These are phyloP conservation scores for Zygnema circumcarinatum DNA, from an alignment of 139 green algal genomes.

Conservation along the genomic window DNA sequence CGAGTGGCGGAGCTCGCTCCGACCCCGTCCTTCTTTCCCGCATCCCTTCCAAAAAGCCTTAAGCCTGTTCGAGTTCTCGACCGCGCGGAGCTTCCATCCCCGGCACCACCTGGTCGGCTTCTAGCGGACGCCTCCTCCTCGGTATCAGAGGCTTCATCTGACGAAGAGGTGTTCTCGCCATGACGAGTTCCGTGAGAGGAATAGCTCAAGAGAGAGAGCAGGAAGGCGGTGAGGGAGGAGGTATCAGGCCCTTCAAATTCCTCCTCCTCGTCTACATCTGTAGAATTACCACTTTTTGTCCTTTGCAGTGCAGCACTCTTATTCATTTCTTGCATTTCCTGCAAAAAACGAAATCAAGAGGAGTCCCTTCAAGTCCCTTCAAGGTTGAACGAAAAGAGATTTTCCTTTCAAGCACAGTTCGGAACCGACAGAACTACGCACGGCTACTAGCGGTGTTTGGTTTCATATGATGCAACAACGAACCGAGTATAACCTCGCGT, in stretches of 20 bases:
- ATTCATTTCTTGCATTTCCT: not conserved
- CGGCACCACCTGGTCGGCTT: slow-evolving; percentile 6
- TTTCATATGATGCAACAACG: not conserved
- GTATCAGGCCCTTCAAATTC: slow-evolving; percentile 38
- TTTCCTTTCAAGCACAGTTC: not conserved
- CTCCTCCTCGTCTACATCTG: slow-evolving; percentile 23
- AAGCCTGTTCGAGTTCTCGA: not conserved
- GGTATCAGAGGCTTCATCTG: not conserved
- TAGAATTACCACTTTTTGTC: not conserved
- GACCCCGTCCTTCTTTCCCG: slow-evolving; percentile 6
- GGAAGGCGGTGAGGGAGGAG: slow-evolving; percentile 42
- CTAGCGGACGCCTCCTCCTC: slow-evolving; percentile 7
- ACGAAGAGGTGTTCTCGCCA: not conserved
- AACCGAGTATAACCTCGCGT: not conserved
- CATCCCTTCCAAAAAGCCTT: slow-evolving; percentile 17
- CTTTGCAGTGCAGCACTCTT: not conserved
- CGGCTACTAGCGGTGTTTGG: no score
- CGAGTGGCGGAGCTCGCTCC: not conserved
- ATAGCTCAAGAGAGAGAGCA: slow-evolving; percentile 35
- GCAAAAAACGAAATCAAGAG: not conserved
- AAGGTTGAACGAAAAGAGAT: not conserved
- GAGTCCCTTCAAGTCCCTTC: no score
- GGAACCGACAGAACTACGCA: not conserved
- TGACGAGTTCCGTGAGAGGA: not conserved
- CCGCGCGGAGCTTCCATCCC: not conserved